Conservation (phyloP, 495 filamentous ascomycete species). For the Aspergillus affinis region DNA sequence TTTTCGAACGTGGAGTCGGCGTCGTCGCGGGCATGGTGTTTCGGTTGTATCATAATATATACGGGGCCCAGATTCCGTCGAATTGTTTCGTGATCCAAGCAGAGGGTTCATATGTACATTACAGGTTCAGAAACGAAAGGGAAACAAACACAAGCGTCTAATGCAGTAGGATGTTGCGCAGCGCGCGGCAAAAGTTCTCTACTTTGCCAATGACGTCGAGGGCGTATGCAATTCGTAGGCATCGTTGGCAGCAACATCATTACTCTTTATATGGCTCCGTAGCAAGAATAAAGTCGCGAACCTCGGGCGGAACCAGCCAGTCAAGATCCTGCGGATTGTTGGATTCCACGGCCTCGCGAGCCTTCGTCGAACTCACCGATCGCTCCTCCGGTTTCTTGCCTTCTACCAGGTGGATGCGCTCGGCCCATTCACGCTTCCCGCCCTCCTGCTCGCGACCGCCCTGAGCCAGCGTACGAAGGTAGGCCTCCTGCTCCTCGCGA, state of each 20-base stretch:
- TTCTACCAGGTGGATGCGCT: slow-evolving; percentile 68
- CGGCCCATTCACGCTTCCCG: slow-evolving; percentile 64
- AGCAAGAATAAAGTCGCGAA: slow-evolving; percentile 57
- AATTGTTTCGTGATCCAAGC: not conserved
- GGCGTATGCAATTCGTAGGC: not conserved
- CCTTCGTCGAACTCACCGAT: slow-evolving; percentile 75
- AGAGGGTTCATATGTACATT: not conserved
- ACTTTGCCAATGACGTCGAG: not conserved
- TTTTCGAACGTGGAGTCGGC: slow-evolving; percentile 10
- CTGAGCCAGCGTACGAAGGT: slow-evolving; percentile 50
- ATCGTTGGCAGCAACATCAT: not conserved
- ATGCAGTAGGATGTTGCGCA: not conserved
- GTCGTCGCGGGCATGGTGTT: slow-evolving; percentile 21
- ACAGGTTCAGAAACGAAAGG: not conserved
- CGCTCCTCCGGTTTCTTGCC: slow-evolving; percentile 53
- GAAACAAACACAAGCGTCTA: not conserved
- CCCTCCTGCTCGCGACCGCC: slow-evolving; percentile 57
- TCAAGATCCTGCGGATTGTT: slow-evolving; percentile 55
- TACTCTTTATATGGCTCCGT: slow-evolving; percentile 35
- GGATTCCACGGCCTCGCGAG: slow-evolving; percentile 59
- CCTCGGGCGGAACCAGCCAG: slow-evolving; percentile 60
- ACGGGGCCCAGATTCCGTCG: not conserved
- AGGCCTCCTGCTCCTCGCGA: slow-evolving; percentile 57
- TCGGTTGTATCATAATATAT: slow-evolving; percentile 8
- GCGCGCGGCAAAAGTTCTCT: not conserved